Evolutionary conservation across 2,329 filamentous ascomycete genomes (phyloP).

Genomic region (Neopestalotiopsis clavispora): DNA sequence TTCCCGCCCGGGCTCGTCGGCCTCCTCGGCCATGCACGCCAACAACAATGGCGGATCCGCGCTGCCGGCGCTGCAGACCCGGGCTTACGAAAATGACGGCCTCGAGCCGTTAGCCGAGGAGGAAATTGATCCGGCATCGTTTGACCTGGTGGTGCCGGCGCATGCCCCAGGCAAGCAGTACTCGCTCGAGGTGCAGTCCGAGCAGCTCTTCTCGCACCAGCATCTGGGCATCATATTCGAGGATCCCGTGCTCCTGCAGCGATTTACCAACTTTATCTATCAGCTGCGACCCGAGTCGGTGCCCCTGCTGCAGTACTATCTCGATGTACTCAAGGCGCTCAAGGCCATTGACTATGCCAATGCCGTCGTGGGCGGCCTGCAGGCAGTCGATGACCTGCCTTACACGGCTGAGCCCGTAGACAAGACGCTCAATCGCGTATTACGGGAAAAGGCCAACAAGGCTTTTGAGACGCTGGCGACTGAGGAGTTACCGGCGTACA

Average conservation of each 20-base stretch:
- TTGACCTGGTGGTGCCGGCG: conserved; percentile 49
- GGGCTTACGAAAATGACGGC: conserved; percentile 32
- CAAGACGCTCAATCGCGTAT: conserved; percentile 58
- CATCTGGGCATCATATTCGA: conserved; percentile 70
- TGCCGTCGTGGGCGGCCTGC: conserved; percentile 65
- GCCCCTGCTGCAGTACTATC: conserved; percentile 71
- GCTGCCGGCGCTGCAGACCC: conserved; percentile 31
- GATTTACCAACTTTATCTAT: conserved; percentile 71
- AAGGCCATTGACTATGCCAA: conserved; percentile 75
- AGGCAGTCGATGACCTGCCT: conserved; percentile 57
- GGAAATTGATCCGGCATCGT: conserved; percentile 43
- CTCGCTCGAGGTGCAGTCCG: conserved; percentile 67
- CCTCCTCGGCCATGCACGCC: conserved; percentile 29
- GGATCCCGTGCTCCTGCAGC: conserved; percentile 65
- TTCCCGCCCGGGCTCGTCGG: conserved; percentile 33
- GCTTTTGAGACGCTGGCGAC: conserved; percentile 68
- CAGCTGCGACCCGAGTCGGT: conserved; percentile 64
- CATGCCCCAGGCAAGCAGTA: conserved; percentile 43
- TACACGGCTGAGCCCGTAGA: conserved; percentile 58
- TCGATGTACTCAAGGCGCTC: conserved; percentile 73
- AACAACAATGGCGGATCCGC: conserved; percentile 17
- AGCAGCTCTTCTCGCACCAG: conserved; percentile 67
- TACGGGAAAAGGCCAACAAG: conserved; percentile 67
- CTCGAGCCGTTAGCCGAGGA: conserved; percentile 42
- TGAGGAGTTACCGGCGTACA: conserved; percentile 74